These are phyloP conservation scores for Scytalidium lignicola DNA, from an alignment of 2,329 filamentous ascomycete species.

Conservation along the genomic window DNA sequence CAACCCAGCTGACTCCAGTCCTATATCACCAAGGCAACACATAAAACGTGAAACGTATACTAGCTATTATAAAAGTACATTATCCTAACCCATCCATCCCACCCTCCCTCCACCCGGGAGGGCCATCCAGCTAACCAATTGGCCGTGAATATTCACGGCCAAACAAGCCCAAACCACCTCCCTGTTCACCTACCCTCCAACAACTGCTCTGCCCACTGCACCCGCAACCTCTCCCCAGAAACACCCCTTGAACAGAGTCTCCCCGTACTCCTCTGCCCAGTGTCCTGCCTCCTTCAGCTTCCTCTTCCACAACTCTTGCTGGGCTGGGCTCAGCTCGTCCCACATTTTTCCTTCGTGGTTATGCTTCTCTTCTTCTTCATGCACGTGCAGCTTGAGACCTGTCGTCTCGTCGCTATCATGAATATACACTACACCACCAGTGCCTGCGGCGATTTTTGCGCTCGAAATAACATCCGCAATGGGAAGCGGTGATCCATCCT, in stretches of 20 bases:
- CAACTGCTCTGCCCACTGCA: conserved; percentile 19
- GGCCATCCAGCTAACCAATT: too few relatives aligned
- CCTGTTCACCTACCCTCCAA: not conserved
- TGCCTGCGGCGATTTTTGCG: not conserved
- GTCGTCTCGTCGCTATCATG: conserved; percentile 5
- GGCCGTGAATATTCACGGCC: too few relatives aligned
- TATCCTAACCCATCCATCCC: too few relatives aligned
- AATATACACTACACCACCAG: conserved; percentile 9
- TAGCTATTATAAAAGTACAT: too few relatives aligned
- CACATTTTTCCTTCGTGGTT: conserved; percentile 23
- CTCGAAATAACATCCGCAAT: not conserved
- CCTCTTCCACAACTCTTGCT: conserved; percentile 24
- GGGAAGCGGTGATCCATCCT: not conserved
- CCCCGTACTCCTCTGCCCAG: conserved; percentile 26
- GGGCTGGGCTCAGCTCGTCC: conserved; percentile 21
- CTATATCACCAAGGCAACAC: too few relatives aligned
- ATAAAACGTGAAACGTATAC: too few relatives aligned
- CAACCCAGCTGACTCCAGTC: too few relatives aligned
- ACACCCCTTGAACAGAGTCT: conserved; percentile 26
- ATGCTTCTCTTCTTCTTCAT: conserved; percentile 18
- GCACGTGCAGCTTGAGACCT: conserved; percentile 15
- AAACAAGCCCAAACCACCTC: not conserved
- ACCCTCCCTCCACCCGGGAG: too few relatives aligned
- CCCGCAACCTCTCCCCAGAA: conserved; percentile 28
- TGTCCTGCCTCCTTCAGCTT: conserved; percentile 26